phyloP scores from a whole-genome alignment of 331 rosid genomes.

The Quercus lobata region DNA sequence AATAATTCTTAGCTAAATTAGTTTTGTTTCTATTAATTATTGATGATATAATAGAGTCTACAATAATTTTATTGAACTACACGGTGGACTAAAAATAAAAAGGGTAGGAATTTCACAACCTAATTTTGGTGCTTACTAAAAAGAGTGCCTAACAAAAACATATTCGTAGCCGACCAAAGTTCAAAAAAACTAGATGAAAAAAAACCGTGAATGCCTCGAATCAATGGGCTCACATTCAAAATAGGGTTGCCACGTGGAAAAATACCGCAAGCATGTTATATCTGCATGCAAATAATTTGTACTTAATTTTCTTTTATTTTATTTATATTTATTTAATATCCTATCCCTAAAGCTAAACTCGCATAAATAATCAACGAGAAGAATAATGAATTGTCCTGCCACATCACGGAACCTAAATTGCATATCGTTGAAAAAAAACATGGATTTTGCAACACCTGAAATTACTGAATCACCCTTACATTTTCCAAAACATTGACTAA shows the following conservation, averaged over 20 bases:
- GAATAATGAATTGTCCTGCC: not conserved
- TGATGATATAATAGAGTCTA: no score
- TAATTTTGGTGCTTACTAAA: not conserved
- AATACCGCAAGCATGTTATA: not conserved
- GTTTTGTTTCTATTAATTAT: no score
- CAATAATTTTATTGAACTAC: no score
- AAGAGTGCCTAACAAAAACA: not conserved
- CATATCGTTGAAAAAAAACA: not conserved
- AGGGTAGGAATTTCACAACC: no score
- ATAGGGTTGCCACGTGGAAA: not conserved
- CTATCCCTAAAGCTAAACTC: not conserved
- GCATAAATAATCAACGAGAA: not conserved
- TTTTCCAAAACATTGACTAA: not conserved
- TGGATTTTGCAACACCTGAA: not conserved
- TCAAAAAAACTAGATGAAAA: no score
- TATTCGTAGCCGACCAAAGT: not conserved
- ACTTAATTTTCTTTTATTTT: not conserved
- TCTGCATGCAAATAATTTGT: not conserved
- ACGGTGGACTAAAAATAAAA: no score
- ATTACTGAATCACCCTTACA: constrained; percentile 23
- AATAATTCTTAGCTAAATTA: no score
- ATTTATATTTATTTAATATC: no score
- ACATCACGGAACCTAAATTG: not conserved
- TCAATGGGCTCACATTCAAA: not conserved
- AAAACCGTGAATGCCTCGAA: not conserved